A percentile compares a stretch with the other conserved stretches of the same genome.
Conservation (phyloP, 1,139 yeast genomes). For the Yamadazyma buinensis region DNA sequence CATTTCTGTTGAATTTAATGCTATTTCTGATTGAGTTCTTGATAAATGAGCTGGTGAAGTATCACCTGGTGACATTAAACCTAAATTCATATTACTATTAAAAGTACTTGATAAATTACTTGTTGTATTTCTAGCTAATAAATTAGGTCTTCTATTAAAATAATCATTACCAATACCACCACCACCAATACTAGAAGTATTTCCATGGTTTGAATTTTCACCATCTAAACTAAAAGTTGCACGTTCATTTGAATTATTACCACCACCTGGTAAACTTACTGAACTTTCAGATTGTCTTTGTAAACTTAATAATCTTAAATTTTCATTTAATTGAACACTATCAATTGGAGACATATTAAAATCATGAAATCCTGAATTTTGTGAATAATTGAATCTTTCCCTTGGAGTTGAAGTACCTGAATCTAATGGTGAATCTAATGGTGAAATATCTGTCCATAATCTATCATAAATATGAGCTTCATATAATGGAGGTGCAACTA, state of each 20-base stretch:
- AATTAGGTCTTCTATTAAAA: conserved; percentile 10
- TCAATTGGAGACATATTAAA: conserved; percentile 39
- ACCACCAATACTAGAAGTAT: conserved; percentile 3
- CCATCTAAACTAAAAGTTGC: conserved; percentile 46
- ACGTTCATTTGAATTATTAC: conserved; percentile 15
- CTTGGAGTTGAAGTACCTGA: conserved; percentile 55
- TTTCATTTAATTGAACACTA: conserved; percentile 45
- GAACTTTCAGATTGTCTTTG: conserved; percentile 43
- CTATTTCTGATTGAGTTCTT: conserved; percentile 47
- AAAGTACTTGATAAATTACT: conserved; percentile 6
- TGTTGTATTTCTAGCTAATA: conserved; percentile 9
- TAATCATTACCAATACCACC: too few relatives aligned
- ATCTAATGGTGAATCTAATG: conserved; percentile 51
- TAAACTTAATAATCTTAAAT: conserved; percentile 48
- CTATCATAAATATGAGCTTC: conserved; percentile 83
- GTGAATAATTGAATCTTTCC: neutral
- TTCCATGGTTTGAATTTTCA: conserved; percentile 21
- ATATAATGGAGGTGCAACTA: conserved; percentile 87
- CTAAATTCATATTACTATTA: conserved; percentile 1
- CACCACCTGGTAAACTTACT: conserved; percentile 2
- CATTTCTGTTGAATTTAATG: conserved; percentile 22
- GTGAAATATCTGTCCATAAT: conserved; percentile 69
- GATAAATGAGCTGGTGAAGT: conserved; percentile 60
- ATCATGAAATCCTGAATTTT: conserved; percentile 1
- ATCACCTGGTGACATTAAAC: conserved; percentile 32